Evolutionary conservation across 2,329 filamentous ascomycete species (phyloP).

Genomic region (Zarea fungicola): DNA sequence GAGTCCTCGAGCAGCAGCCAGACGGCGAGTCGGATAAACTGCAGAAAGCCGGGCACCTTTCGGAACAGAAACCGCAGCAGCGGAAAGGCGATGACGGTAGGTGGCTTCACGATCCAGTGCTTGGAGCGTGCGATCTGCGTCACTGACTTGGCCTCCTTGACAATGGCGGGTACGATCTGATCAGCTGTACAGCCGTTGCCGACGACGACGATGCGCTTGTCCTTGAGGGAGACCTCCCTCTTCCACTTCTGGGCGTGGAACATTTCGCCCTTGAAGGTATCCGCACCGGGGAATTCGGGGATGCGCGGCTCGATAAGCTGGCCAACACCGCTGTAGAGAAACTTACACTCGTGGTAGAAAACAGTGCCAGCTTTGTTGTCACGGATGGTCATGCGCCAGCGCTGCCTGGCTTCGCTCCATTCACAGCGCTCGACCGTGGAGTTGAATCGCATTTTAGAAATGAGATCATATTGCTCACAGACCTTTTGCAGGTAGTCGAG

Average conservation of each 20-base stretch:
- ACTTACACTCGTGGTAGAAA: slow-evolving; percentile 33
- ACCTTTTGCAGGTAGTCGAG: slow-evolving; percentile 49
- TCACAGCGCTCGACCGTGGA: slow-evolving; percentile 32
- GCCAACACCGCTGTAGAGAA: slow-evolving; percentile 33
- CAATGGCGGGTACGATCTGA: slow-evolving; percentile 45
- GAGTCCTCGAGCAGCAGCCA: slow-evolving; percentile 31
- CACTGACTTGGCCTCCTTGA: slow-evolving; percentile 27
- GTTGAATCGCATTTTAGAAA: slow-evolving; percentile 33
- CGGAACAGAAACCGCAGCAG: slow-evolving; percentile 31
- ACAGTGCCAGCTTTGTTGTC: slow-evolving; percentile 19
- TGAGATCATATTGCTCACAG: slow-evolving; percentile 40
- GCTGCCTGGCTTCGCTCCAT: slow-evolving; percentile 30
- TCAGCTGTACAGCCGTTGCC: slow-evolving; percentile 51
- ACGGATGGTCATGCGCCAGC: slow-evolving; percentile 31
- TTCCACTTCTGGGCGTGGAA: slow-evolving; percentile 55
- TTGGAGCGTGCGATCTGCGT: slow-evolving; percentile 39
- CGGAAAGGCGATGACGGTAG: slow-evolving; percentile 20
- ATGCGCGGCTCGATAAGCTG: slow-evolving; percentile 28
- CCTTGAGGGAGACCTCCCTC: slow-evolving; percentile 40
- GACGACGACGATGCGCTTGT: slow-evolving; percentile 47
- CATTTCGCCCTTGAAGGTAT: slow-evolving; percentile 46
- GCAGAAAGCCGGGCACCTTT: slow-evolving; percentile 40
- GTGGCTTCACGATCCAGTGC: slow-evolving; percentile 36
- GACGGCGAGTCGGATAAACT: slow-evolving; percentile 38
- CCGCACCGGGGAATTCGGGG: slow-evolving; percentile 41